Evolutionary conservation across 1,139 yeast genomes (phyloP).

Genomic region (Taphrina deformans): DNA sequence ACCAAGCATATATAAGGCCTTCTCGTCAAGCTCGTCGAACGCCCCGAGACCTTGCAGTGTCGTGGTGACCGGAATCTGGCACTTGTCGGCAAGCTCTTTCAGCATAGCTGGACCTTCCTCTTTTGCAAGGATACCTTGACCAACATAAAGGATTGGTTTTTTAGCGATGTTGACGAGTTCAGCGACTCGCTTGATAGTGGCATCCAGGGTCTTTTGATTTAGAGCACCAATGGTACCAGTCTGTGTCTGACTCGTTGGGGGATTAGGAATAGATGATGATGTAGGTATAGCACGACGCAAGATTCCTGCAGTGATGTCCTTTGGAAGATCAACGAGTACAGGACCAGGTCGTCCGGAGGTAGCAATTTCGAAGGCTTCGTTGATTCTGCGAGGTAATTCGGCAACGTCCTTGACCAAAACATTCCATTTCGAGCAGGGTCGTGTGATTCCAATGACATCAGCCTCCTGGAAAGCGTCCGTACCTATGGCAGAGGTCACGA

Average conservation of each 20-base stretch:
- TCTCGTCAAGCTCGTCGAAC: constrained; percentile 86
- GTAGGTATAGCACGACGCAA: constrained; percentile 85
- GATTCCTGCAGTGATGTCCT: constrained; percentile 93
- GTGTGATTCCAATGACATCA: constrained; percentile 91
- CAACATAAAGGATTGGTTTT: constrained; percentile 85
- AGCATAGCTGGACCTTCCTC: constrained; percentile 78
- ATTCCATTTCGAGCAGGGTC: constrained; percentile 98
- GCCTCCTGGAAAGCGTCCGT: constrained; percentile 99
- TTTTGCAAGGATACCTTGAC: constrained; percentile 82
- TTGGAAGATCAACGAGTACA: constrained; percentile 93
- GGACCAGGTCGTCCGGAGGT: constrained; percentile 97
- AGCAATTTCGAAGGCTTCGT: constrained; percentile 97
- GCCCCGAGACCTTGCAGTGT: constrained; percentile 93
- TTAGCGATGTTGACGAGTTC: constrained; percentile 75
- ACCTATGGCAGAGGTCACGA: constrained; percentile 91
- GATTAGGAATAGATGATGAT: constrained; percentile 78
- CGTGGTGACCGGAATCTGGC: constrained; percentile 92
- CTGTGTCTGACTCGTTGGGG: constrained; percentile 55
- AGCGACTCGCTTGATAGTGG: constrained; percentile 76
- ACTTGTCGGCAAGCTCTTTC: constrained; percentile 84
- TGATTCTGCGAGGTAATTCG: constrained; percentile 90
- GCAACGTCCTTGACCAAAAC: constrained; percentile 95
- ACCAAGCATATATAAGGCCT: constrained; percentile 92
- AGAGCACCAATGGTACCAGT: constrained; percentile 27
- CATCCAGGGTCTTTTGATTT: constrained; percentile 65